Percentiles rank a stretch among this genome's conserved stretches.
phyloP scores from a whole-genome alignment of 1,284 basidiomycete species.

The Athelia sp. region DNA sequence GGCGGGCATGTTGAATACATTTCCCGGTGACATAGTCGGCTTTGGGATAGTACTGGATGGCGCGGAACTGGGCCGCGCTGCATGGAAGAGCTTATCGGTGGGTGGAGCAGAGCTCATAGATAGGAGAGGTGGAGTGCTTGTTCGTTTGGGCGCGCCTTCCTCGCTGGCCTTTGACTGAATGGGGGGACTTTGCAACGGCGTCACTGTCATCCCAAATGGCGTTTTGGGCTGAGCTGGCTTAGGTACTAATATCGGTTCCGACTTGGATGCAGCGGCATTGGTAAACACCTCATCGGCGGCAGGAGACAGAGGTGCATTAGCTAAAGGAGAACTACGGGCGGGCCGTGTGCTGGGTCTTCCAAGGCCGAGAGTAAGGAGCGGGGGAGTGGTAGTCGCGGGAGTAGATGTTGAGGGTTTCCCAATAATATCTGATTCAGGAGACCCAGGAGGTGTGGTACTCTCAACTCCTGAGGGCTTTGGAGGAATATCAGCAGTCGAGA shows the following conservation, averaged over 20 bases:
- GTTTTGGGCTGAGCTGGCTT: constrained; percentile 32
- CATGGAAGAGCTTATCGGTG: too few relatives aligned
- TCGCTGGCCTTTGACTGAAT: constrained; percentile 15
- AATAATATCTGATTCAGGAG: constrained; percentile 36
- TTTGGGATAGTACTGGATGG: too few relatives aligned
- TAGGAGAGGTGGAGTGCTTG: constrained; percentile 17
- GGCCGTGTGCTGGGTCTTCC: constrained; percentile 55
- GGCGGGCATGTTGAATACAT: too few relatives aligned
- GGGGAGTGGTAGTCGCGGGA: constrained; percentile 20
- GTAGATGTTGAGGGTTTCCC: constrained; percentile 23
- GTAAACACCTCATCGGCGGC: constrained; percentile 26
- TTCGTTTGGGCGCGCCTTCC: constrained; percentile 18
- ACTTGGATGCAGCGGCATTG: constrained; percentile 16
- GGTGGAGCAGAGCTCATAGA: too few relatives aligned
- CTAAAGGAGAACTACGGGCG: constrained; percentile 57
- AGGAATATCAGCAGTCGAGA: not conserved
- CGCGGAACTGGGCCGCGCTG: too few relatives aligned
- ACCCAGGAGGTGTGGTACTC: constrained; percentile 51
- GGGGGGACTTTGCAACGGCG: constrained; percentile 15
- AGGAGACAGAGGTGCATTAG: constrained; percentile 39
- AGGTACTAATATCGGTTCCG: constrained; percentile 17
- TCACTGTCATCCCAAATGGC: constrained; percentile 21
- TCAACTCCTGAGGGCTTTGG: constrained; percentile 18
- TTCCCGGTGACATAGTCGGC: too few relatives aligned
- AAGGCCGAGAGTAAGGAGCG: constrained; percentile 34